Base-by-base conservation (phyloP, 2,329 filamentous ascomycete species). In the Fusarium austroafricanum region DNA sequence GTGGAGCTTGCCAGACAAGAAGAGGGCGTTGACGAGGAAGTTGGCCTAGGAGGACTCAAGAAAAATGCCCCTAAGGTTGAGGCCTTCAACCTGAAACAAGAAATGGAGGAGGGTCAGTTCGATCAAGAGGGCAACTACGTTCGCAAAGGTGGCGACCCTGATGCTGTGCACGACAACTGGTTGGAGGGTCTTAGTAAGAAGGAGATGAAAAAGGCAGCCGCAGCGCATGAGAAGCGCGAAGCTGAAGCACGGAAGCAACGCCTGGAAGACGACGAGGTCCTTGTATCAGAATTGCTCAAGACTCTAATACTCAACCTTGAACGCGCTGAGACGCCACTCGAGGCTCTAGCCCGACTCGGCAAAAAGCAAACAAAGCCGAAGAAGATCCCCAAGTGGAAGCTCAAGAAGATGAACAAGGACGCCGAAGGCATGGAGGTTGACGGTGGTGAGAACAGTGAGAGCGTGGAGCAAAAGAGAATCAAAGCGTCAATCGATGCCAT, bases 41-140 rank as follows among this genome's bases (percentile, higher is more conserved):
- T 99, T 8, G 96, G 96, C 3, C 90, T 93, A 2, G 96, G 96
- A 15, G 92, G 92, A 3, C 91, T 96, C 72, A 98, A 97, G 82
- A 92, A 90, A 73, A 93, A 97, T 78, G 96, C 96, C 3, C 96
- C 96, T 3, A 93, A 96, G 77, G 86, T 99, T 8, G 96, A 98
- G 78, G 95, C 95, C 4, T 99, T 99, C 85, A 98, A 99, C 76
- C 92, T 99, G 85, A 89, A 88, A 61, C 83, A 87, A 14, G 96
- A 99, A 78, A 90, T 96, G 77, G 94, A 98, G 75, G 95, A 98
- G 71, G 96, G 96, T 2, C 87, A 89, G 12, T 99, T 97, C 74
- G 96, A 99, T 76, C 92, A 96, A 71, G 83, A 90, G 2, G 95
- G 95, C 11, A 99, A 98, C 78, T 99, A 90, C 77, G 89, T 99